Evolutionary conservation across 768 basidiomycete species (phyloP).

Genomic region (Mycena vitilis): DNA sequence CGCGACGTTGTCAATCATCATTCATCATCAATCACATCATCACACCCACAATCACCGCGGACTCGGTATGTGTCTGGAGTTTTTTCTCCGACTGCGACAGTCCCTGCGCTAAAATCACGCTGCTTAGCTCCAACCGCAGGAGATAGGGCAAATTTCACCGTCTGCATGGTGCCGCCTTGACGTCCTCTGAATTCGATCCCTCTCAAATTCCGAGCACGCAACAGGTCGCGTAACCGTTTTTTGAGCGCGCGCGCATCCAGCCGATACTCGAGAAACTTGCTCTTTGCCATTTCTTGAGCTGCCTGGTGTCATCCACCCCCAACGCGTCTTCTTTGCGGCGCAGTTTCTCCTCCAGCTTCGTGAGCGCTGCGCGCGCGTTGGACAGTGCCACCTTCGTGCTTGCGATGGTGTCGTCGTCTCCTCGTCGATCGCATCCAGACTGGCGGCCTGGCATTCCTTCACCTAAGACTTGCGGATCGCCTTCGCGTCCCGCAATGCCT

Average conservation of each 20-base stretch:
- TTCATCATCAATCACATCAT: no score
- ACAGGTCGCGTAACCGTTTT: conserved; percentile 33
- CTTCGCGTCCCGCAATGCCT: not conserved
- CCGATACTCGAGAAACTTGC: conserved; percentile 33
- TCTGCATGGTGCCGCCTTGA: conserved; percentile 29
- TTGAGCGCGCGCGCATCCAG: conserved; percentile 44
- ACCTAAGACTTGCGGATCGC: not conserved
- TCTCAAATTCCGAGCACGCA: conserved; percentile 44
- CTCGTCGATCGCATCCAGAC: not conserved
- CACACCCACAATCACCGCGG: no score
- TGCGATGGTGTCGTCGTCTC: not conserved
- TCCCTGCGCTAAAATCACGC: not conserved
- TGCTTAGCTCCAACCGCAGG: not conserved
- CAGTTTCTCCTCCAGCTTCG: not conserved
- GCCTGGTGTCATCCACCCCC: conserved; percentile 10
- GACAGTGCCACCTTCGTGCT: not conserved
- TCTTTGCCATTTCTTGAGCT: conserved; percentile 26
- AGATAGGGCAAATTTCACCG: conserved; percentile 27
- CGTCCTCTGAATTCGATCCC: conserved; percentile 38
- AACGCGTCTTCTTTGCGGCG: conserved; percentile 22
- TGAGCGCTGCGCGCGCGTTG: not conserved
- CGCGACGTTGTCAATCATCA: no score
- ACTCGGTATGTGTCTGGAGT: conserved; percentile 43
- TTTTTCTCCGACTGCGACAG: conserved; percentile 38
- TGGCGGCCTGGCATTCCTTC: not conserved